Percentiles rank a stretch among this genome's conserved stretches.
These are phyloP conservation scores for Paramyrothecium sp. DNA, from an alignment of 2,329 filamentous ascomycete species.

Conservation along the genomic window DNA sequence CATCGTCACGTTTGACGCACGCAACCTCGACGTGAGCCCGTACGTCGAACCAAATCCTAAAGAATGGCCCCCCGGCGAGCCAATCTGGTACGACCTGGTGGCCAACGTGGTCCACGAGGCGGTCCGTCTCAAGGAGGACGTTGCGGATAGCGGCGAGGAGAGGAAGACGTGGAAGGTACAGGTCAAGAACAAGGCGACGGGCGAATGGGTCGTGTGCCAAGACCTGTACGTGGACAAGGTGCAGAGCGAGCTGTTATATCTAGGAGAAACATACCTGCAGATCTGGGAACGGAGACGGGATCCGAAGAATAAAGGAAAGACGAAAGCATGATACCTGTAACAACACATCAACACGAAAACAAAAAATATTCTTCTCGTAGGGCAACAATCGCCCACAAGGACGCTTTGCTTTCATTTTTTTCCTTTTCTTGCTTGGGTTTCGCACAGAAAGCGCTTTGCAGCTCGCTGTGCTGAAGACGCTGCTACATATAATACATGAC, in stretches of 20 bases:
- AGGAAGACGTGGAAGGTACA: slow-evolving; percentile 93
- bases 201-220: slow-evolving; percentile 91
- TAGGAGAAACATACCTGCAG: slow-evolving; percentile 93
- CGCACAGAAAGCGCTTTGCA: background rate
- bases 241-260: slow-evolving; percentile 84
- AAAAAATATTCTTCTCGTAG: background rate
- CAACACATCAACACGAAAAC: background rate
- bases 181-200: slow-evolving; percentile 74
- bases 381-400: background rate
- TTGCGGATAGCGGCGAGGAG: slow-evolving; percentile 86
- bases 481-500: background rate
- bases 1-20: slow-evolving; percentile 92
- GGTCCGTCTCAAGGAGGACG: slow-evolving; percentile 74
- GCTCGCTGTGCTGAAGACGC: background rate
- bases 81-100: slow-evolving; percentile 92
- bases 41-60: slow-evolving; percentile 86
- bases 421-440: background rate
- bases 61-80: slow-evolving; percentile 70
- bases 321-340: slow-evolving; percentile 24
- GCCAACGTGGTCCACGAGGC: slow-evolving; percentile 92
- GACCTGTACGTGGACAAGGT: slow-evolving; percentile 91
- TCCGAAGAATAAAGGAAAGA: slow-evolving; percentile 29
- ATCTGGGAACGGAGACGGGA: slow-evolving; percentile 85
- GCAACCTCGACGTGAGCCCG: slow-evolving; percentile 78
- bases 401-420: background rate